These are phyloP conservation scores for Trichomonas tenax DNA, from an alignment of 208 protist species.

Conservation along the genomic window DNA sequence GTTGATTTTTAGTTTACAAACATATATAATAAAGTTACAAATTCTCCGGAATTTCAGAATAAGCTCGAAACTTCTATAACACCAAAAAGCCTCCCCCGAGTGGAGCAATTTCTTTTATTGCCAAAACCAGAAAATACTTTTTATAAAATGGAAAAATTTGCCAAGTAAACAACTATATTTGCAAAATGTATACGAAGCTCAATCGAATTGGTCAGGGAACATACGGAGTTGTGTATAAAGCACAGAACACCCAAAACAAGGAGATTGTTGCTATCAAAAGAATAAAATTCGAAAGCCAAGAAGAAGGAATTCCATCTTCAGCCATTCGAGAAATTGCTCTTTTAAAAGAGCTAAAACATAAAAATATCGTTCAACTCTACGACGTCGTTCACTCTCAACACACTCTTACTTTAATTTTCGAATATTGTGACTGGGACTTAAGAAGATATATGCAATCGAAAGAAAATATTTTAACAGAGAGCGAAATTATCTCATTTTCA, in stretches of 20 bases:
- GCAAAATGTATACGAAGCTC: slow-evolving; percentile 51
- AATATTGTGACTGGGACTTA: slow-evolving; percentile 12
- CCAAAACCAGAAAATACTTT: no score
- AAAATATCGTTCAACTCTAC: slow-evolving; percentile 68
- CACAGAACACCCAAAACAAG: slow-evolving; percentile 51
- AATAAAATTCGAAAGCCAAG: slow-evolving; percentile 75
- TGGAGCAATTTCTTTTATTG: no score
- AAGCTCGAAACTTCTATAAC: no score
- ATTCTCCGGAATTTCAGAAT: no score
- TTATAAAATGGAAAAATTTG: no score
- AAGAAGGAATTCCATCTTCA: slow-evolving; percentile 89
- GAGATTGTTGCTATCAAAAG: slow-evolving; percentile 87
- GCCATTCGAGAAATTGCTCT: slow-evolving; percentile 89
- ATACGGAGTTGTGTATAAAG: slow-evolving; percentile 89
- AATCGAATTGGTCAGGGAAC: slow-evolving; percentile 83
- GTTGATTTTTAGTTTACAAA: no score
- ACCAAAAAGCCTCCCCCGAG: no score
- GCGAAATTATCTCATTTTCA: slow-evolving; percentile 28
- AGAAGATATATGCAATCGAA: slow-evolving; percentile 44
- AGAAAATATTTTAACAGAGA: neutral
- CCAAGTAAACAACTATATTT: no score
- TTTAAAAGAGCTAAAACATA: slow-evolving; percentile 83
- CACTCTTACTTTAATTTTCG: slow-evolving; percentile 10
- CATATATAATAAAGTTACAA: no score
- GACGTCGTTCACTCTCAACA: slow-evolving; percentile 18